phyloP scores from a whole-genome alignment of 768 basidiomycete genomes.

The Pleurotus salmoneostramineus region DNA sequence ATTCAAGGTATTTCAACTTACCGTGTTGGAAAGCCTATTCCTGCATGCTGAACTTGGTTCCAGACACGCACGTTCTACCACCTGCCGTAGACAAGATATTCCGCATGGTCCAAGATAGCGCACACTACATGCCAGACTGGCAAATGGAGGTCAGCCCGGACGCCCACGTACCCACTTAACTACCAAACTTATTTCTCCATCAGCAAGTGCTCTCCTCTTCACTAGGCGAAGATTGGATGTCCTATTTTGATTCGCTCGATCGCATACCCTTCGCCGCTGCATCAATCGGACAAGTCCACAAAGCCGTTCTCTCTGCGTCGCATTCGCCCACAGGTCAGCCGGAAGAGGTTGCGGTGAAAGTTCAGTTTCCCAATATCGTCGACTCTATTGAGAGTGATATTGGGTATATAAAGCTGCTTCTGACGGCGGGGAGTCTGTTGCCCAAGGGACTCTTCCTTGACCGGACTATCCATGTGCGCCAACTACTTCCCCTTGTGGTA shows the following conservation, averaged over 20 bases:
- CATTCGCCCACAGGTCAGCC: conserved; percentile 36
- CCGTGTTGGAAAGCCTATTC: background rate
- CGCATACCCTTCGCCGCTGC: conserved; percentile 92
- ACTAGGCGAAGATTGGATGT: conserved; percentile 72
- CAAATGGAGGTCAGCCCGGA: conserved; percentile 86
- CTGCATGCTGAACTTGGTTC: background rate
- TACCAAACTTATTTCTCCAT: background rate
- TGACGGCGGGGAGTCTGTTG: conserved; percentile 76
- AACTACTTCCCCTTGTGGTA: too few relatives aligned
- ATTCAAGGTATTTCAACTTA: conserved; percentile 65
- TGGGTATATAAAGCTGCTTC: conserved; percentile 75
- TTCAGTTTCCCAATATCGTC: conserved; percentile 93
- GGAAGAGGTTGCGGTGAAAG: conserved; percentile 73
- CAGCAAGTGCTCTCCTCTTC: conserved; percentile 72
- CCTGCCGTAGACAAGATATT: conserved; percentile 87
- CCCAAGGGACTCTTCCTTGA: conserved; percentile 91
- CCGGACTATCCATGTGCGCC: conserved; percentile 67
- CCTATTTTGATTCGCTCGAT: conserved; percentile 70
- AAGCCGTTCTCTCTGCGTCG: conserved; percentile 35
- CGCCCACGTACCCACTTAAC: background rate
- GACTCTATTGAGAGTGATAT: conserved; percentile 86
- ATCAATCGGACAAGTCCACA: conserved; percentile 96
- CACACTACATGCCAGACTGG: conserved; percentile 99
- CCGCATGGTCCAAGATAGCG: conserved; percentile 87
- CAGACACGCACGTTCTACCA: conserved; percentile 87